Conservation (phyloP, 2,329 filamentous ascomycete genomes). For the Pestalotiopsis sp. region DNA sequence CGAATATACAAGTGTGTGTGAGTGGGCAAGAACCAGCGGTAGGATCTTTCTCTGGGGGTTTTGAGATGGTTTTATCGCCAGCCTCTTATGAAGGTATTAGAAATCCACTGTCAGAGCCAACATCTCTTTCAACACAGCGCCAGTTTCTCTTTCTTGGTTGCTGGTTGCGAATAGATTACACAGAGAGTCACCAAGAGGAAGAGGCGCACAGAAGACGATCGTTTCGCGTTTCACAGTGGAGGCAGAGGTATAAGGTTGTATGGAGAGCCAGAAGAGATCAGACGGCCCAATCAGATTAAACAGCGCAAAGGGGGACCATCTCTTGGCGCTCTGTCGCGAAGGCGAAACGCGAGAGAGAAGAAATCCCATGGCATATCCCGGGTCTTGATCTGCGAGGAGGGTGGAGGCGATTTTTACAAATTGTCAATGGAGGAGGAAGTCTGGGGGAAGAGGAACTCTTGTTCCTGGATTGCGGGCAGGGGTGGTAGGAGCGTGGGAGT, state of each 20-base stretch:
- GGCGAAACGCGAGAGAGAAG: neutral
- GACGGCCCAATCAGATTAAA: constrained; percentile 3
- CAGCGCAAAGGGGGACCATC: neutral
- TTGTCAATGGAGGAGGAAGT: neutral
- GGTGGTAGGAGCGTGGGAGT: neutral
- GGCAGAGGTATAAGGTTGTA: neutral
- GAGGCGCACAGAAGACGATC: neutral
- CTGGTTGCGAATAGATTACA: neutral
- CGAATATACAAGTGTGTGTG: neutral
- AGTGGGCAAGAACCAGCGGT: too few relatives aligned
- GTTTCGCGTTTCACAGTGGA: constrained; percentile 16
- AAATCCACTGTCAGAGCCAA: too few relatives aligned
- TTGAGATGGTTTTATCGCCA: neutral
- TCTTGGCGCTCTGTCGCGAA: constrained; percentile 8
- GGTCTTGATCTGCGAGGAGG: constrained; percentile 2
- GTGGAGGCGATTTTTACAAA: neutral
- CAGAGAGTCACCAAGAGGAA: neutral
- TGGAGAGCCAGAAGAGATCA: neutral
- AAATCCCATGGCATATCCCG: neutral
- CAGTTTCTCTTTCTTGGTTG: too few relatives aligned
- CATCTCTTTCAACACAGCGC: too few relatives aligned
- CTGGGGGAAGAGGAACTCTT: neutral
- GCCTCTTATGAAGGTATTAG: too few relatives aligned
- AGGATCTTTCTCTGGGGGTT: too few relatives aligned
- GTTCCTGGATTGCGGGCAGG: neutral